A percentile compares a stretch with the other conserved stretches of the same genome.
phyloP scores from a whole-genome alignment of 768 basidiomycete genomes.

The Xanthoconium purpureum region DNA sequence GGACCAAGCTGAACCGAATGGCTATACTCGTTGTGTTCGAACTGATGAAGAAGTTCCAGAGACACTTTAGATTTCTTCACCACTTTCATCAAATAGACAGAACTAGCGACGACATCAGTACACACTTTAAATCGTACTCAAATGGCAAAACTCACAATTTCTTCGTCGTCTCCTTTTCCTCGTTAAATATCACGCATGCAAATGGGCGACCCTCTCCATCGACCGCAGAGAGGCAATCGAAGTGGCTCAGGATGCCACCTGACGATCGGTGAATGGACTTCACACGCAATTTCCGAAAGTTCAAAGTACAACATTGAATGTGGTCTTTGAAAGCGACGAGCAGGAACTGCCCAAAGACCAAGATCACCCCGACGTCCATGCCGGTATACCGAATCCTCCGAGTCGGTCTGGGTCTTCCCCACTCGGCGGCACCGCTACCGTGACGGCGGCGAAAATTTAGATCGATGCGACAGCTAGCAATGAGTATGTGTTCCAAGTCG shows the following conservation, averaged over 20 bases:
- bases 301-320: slow-evolving; percentile 17
- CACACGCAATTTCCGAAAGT: background rate
- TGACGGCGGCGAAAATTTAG: slow-evolving; percentile 2
- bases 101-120: slow-evolving; percentile 6
- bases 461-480: slow-evolving; percentile 8
- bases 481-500: slow-evolving; percentile 15
- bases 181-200: slow-evolving; percentile 13
- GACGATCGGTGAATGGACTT: no score
- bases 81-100: slow-evolving; percentile 9
- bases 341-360: slow-evolving; percentile 18
- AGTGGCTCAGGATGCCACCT: background rate
- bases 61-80: background rate
- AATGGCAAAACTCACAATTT: slow-evolving; percentile 1
- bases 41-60: slow-evolving; percentile 14
- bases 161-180: background rate
- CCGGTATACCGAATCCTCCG: slow-evolving; percentile 9
- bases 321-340: slow-evolving; percentile 12
- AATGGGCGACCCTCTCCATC: slow-evolving; percentile 15
- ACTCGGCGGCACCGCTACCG: background rate
- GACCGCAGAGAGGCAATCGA: slow-evolving; percentile 7
- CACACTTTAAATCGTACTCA: background rate
- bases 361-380: background rate
- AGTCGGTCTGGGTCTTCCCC: background rate
- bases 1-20: slow-evolving; percentile 13
- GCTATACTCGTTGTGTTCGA: background rate